These are phyloP conservation scores for Pouteria campechiana DNA, from an alignment of 179 eudicot species.

Conservation along the genomic window DNA sequence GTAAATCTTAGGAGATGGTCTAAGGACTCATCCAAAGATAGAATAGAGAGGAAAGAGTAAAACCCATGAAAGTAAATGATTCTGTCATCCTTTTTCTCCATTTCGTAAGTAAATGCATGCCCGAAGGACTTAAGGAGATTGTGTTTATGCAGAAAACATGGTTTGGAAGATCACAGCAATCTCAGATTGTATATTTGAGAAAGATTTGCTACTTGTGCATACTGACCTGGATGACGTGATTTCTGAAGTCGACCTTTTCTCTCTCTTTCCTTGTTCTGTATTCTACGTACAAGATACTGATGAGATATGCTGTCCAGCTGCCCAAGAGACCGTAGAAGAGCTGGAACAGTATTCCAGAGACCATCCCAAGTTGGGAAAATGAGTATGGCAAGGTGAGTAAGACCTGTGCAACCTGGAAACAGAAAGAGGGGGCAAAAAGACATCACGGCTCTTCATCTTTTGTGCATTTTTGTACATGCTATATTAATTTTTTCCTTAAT, in stretches of 20 bases:
- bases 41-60: conserved; percentile 2
- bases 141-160: background rate
- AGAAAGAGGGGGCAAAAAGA: no score
- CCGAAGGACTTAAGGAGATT: background rate
- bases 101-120: background rate
- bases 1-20: no score
- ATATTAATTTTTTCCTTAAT: no score
- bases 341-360: conserved; percentile 37
- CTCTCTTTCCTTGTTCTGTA: conserved; percentile 54
- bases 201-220: no score
- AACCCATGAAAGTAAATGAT: conserved; percentile 9
- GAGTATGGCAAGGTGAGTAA: conserved; percentile 51
- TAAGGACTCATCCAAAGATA: background rate
- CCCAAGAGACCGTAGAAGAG: conserved; percentile 43
- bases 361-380: conserved; percentile 50
- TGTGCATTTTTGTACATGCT: no score
- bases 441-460: no score
- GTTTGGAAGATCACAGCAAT: no score
- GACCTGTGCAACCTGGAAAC: conserved; percentile 45
- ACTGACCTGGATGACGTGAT: conserved; percentile 64
- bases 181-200: no score
- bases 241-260: conserved; percentile 49
- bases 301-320: conserved; percentile 54
- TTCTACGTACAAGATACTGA: conserved; percentile 42
- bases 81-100: no score